Evolutionary conservation across 2,329 filamentous ascomycete genomes (phyloP).

Genomic region (Trichoderma atroviride): DNA sequence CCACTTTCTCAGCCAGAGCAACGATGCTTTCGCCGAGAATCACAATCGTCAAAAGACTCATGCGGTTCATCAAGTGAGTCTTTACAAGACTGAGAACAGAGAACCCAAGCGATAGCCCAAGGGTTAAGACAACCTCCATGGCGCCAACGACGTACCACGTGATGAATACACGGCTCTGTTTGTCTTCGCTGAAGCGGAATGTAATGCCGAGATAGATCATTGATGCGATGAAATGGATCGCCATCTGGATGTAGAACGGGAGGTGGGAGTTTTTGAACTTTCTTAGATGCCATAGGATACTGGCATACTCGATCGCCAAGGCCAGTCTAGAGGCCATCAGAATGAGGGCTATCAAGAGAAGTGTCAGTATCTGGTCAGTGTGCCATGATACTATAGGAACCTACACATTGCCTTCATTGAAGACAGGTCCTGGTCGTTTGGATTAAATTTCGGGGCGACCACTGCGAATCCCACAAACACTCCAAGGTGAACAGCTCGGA

Average conservation of each 20-base stretch:
- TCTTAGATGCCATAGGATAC: conserved; percentile 49
- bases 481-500: conserved; percentile 62
- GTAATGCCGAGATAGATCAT: conserved; percentile 47
- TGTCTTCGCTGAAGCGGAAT: conserved; percentile 41
- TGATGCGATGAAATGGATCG: conserved; percentile 40
- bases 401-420: conserved; percentile 48
- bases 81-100: conserved; percentile 62
- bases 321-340: conserved; percentile 57
- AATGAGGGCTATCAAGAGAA: conserved; percentile 42
- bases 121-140: conserved; percentile 54
- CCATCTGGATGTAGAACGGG: conserved; percentile 43
- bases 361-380: not conserved
- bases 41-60: conserved; percentile 66
- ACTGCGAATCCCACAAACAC: conserved; percentile 68
- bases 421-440: conserved; percentile 41
- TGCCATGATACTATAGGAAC: conserved; percentile 8
- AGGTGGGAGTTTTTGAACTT: conserved; percentile 43
- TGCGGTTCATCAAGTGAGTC: conserved; percentile 65
- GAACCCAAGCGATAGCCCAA: conserved; percentile 57
- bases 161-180: conserved; percentile 42
- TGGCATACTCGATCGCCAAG: conserved; percentile 56
- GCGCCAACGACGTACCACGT: conserved; percentile 58
- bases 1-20: conserved; percentile 56
- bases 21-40: conserved; percentile 69
- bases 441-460: conserved; percentile 53